Evolutionary conservation across 2,329 filamentous ascomycete species (phyloP).

Genomic region (Rhynchosporium graminicola): DNA sequence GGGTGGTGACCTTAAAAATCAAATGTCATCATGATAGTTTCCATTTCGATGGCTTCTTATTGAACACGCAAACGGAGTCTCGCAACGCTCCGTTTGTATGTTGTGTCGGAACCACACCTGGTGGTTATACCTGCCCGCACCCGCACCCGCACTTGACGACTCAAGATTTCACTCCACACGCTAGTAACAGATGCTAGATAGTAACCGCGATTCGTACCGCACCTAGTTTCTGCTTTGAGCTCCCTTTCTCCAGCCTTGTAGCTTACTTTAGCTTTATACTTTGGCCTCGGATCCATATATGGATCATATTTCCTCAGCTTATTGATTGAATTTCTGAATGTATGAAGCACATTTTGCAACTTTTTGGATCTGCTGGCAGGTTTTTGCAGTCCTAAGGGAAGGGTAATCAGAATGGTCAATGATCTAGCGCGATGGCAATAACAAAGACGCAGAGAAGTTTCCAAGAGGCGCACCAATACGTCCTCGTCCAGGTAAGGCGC

Average conservation of each 20-base stretch:
- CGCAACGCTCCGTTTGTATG: no score
- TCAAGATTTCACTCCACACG: no score
- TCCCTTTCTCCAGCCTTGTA: constrained; percentile 8
- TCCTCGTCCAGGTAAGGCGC: not conserved
- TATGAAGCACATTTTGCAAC: not conserved
- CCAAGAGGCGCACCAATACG: not conserved
- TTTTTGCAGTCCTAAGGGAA: no score
- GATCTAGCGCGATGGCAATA: not conserved
- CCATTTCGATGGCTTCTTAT: no score
- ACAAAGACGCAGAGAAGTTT: not conserved
- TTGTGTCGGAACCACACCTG: no score
- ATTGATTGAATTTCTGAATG: not conserved
- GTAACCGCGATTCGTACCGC: not conserved
- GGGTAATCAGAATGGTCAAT: no score
- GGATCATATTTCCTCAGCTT: not conserved
- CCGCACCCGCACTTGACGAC: no score
- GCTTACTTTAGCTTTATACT: not conserved
- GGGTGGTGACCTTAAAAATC: no score
- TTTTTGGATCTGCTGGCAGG: not conserved
- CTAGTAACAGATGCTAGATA: constrained; percentile 1
- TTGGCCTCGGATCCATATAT: not conserved
- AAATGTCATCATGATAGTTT: no score
- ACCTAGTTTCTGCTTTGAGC: not conserved
- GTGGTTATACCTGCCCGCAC: no score
- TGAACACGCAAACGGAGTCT: no score